phyloP scores from a whole-genome alignment of 2,329 filamentous ascomycete species.

The Alternaria solani region DNA sequence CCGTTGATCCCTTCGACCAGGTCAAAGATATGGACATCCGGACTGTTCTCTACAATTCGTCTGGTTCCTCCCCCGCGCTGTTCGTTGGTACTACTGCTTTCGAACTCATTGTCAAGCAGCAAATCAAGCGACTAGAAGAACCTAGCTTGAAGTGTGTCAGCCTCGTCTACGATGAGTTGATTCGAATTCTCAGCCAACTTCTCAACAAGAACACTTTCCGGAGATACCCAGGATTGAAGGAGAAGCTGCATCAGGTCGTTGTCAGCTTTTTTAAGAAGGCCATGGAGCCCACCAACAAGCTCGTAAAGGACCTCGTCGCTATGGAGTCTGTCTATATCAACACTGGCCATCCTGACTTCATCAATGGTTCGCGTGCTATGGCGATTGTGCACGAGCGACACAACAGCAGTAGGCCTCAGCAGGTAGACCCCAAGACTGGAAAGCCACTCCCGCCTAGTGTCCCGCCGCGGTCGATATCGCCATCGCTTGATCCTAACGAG shows the following conservation, averaged over 20 bases:
- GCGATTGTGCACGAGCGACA: slow-evolving; percentile 96
- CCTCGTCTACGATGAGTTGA: slow-evolving; percentile 95
- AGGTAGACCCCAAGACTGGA: slow-evolving; percentile 98
- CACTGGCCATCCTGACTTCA: slow-evolving; percentile 96
- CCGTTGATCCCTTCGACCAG: slow-evolving; percentile 94
- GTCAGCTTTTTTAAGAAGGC: slow-evolving; percentile 97
- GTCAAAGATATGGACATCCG: slow-evolving; percentile 98
- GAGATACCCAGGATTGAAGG: slow-evolving; percentile 91
- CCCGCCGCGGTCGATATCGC: slow-evolving; percentile 78
- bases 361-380: slow-evolving; percentile 97
- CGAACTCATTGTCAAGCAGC: slow-evolving; percentile 97
- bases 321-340: slow-evolving; percentile 99
- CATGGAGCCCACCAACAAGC: slow-evolving; percentile 98
- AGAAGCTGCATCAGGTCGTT: slow-evolving; percentile 94
- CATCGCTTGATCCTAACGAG: slow-evolving; percentile 71
- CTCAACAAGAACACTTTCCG: slow-evolving; percentile 89
- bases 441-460: slow-evolving; percentile 79
- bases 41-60: slow-evolving; percentile 97
- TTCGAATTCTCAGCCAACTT: slow-evolving; percentile 91
- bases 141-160: slow-evolving; percentile 97
- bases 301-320: slow-evolving; percentile 87
- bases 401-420: slow-evolving; percentile 80
- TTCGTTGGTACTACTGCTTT: slow-evolving; percentile 99
- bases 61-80: slow-evolving; percentile 93
- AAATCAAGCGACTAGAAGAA: slow-evolving; percentile 95